Conservation (phyloP, 495 filamentous ascomycete species). For the Amorphotheca resinae region DNA sequence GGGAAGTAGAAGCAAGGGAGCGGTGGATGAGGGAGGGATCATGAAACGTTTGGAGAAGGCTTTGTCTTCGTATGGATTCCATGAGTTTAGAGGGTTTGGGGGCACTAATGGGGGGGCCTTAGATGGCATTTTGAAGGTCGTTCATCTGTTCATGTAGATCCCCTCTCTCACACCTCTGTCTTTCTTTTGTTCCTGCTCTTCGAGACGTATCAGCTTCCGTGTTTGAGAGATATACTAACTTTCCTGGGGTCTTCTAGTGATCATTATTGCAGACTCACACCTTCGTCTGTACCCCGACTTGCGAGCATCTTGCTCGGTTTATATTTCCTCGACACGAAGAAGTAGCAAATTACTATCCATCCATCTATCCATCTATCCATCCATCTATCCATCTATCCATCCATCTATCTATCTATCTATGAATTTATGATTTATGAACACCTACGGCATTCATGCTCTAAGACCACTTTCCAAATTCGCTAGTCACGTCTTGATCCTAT, state of each 20-base stretch:
- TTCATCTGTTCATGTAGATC: slow-evolving; percentile 17
- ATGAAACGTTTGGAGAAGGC: too few species aligned
- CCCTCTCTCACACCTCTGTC: too few species aligned
- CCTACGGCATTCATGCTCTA: background rate
- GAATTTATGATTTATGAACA: background rate
- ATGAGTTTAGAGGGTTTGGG: slow-evolving; percentile 15
- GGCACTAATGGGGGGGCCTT: slow-evolving; percentile 11
- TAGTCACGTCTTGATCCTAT: too few species aligned
- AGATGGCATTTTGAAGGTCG: slow-evolving; percentile 12
- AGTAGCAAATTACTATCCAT: background rate
- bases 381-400: too few species aligned
- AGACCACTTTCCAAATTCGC: too few species aligned
- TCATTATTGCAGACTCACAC: slow-evolving; percentile 14
- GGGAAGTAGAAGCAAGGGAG: background rate
- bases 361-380: too few species aligned
- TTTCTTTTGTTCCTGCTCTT: background rate
- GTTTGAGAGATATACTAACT: background rate
- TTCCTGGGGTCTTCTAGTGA: too few species aligned
- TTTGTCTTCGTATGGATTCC: slow-evolving; percentile 13
- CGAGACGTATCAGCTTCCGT: background rate
- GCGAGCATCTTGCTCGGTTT: slow-evolving; percentile 14
- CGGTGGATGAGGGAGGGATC: background rate
- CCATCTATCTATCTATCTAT: too few species aligned
- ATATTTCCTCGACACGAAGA: slow-evolving; percentile 14
- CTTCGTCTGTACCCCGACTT: slow-evolving; percentile 6